Conservation (phyloP, 306 rosid species). For the Rubus parviflorus region DNA sequence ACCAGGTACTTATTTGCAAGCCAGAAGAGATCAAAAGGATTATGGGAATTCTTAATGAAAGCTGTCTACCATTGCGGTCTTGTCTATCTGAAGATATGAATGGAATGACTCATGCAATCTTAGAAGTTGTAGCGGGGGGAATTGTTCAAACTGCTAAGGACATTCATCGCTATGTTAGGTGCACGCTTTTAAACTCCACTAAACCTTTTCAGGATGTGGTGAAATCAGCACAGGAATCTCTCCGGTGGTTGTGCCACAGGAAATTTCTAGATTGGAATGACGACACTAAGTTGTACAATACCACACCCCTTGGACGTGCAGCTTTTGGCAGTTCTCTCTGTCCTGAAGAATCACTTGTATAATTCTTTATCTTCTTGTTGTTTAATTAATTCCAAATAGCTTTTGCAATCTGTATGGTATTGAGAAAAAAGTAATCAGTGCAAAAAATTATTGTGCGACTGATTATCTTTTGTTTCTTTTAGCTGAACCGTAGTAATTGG, state of each 20-base stretch:
- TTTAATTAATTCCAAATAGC: neutral
- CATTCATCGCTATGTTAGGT: slow-evolving; percentile 86
- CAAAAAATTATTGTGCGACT: neutral
- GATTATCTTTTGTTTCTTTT: neutral
- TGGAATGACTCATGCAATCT: slow-evolving; percentile 97
- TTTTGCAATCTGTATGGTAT: neutral
- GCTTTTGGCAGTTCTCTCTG: slow-evolving; percentile 94
- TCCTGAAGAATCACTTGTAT: slow-evolving; percentile 98
- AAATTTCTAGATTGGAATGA: slow-evolving; percentile 96
- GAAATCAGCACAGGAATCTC: slow-evolving; percentile 96
- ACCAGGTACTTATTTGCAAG: slow-evolving; percentile 83
- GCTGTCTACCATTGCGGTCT: slow-evolving; percentile 79
- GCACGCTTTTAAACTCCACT: slow-evolving; percentile 93
- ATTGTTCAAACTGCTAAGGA: slow-evolving; percentile 92
- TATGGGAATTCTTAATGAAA: slow-evolving; percentile 70
- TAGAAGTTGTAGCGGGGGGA: slow-evolving; percentile 98
- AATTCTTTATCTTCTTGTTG: slow-evolving; percentile 18
- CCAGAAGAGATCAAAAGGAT: slow-evolving; percentile 81
- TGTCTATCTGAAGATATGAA: slow-evolving; percentile 93
- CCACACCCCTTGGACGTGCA: slow-evolving; percentile 95
- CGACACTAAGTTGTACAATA: slow-evolving; percentile 73
- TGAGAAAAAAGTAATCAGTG: neutral
- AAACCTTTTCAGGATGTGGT: slow-evolving; percentile 94
- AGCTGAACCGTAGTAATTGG: slow-evolving; percentile 8
- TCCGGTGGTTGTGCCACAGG: slow-evolving; percentile 85